Evolutionary conservation across 805 yeast genomes (phyloP).

Genomic region (Candida boidinii): DNA sequence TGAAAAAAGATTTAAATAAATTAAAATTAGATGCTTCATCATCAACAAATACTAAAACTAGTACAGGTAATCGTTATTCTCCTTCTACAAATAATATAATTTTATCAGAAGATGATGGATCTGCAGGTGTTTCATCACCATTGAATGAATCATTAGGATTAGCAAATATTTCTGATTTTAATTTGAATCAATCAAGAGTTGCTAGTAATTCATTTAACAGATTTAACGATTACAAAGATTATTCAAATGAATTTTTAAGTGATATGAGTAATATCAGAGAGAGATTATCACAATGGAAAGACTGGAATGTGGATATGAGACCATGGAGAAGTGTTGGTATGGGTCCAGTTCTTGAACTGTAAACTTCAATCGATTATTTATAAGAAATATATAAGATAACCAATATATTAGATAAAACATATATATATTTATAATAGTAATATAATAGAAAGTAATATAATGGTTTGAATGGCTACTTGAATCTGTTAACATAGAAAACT

Average conservation of each 20-base stretch:
- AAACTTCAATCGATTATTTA: constrained; percentile 4
- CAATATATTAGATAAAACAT: too few relatives aligned
- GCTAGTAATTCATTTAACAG: constrained; percentile 13
- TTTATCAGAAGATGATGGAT: constrained; percentile 9
- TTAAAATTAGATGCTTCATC: constrained; percentile 1
- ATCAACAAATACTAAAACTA: neutral
- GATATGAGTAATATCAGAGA: constrained; percentile 50
- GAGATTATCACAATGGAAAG: constrained; percentile 63
- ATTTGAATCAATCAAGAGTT: too few relatives aligned
- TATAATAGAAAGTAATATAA: too few relatives aligned
- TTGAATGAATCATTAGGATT: too few relatives aligned
- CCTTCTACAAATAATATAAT: constrained; percentile 10
- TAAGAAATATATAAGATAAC: too few relatives aligned
- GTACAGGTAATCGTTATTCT: too few relatives aligned
- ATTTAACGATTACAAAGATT: too few relatives aligned
- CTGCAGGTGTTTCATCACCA: too few relatives aligned
- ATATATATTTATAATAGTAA: too few relatives aligned
- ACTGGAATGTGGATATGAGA: constrained; percentile 84
- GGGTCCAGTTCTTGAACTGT: constrained; percentile 51
- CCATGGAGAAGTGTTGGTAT: constrained; percentile 66
- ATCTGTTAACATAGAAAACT: too few relatives aligned
- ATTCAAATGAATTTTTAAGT: constrained; percentile 28
- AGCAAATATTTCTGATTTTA: too few relatives aligned
- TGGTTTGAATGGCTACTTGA: too few relatives aligned
- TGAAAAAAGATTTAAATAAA: constrained; percentile 19